Percentiles rank a stretch among this genome's conserved stretches.
phyloP scores from a whole-genome alignment of 164 flowering plant species.

The Berberis vulgaris region DNA sequence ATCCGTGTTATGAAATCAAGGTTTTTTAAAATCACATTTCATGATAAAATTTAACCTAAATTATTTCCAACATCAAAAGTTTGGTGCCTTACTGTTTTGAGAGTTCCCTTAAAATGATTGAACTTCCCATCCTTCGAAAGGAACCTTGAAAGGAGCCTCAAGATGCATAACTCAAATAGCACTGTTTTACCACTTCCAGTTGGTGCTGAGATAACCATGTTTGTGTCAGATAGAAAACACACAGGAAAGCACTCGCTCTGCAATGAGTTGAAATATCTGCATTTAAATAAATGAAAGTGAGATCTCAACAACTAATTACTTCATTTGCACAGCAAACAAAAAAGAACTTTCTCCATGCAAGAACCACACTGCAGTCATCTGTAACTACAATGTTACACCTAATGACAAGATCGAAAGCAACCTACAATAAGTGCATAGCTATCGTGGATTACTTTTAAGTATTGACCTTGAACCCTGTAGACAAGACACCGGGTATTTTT shows the following conservation, averaged over 20 bases:
- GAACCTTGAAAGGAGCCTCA: slow-evolving; percentile 87
- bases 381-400: too few relatives aligned
- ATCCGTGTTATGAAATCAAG: not conserved
- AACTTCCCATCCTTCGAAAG: slow-evolving; percentile 60
- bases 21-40: not conserved
- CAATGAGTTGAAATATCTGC: slow-evolving; percentile 91
- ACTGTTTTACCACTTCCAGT: slow-evolving; percentile 99
- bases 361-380: not conserved
- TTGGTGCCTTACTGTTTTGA: slow-evolving; percentile 60
- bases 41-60: not conserved
- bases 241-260: slow-evolving; percentile 93
- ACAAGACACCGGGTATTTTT: too few relatives aligned
- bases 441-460: too few relatives aligned
- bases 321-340: too few relatives aligned
- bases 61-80: not conserved
- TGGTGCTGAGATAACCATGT: slow-evolving; percentile 97
- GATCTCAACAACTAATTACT: not conserved
- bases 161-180: slow-evolving; percentile 90
- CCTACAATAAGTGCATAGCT: too few relatives aligned
- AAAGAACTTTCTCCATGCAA: not conserved
- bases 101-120: slow-evolving; percentile 66
- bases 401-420: too few relatives aligned
- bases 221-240: slow-evolving; percentile 70
- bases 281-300: slow-evolving; percentile 4
- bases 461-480: too few relatives aligned